These are phyloP conservation scores for Hansenula lynferdii DNA, from an alignment of 1,139 yeast genomes.

Conservation along the genomic window DNA sequence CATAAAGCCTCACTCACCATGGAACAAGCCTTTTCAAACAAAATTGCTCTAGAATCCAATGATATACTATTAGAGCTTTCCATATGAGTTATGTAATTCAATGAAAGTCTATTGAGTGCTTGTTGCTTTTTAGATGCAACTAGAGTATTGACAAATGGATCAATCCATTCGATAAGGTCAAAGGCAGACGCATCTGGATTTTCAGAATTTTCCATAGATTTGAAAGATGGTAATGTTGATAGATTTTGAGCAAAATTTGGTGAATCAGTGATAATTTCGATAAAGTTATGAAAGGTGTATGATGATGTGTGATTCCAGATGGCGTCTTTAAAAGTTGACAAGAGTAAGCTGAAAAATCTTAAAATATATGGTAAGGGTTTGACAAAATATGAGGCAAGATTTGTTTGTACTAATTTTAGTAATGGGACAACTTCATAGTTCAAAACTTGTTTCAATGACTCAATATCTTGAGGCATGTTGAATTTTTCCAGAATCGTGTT, in stretches of 20 bases:
- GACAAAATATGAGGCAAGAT: conserved; percentile 43
- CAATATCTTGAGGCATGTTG: conserved; percentile 40
- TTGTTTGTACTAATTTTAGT: conserved; percentile 42
- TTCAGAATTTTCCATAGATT: conserved; percentile 8
- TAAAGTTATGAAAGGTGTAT: conserved; percentile 43
- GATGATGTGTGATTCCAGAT: conserved; percentile 54
- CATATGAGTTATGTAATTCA: conserved; percentile 30
- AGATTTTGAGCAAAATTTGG: conserved; percentile 26
- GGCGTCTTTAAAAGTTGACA: conserved; percentile 32
- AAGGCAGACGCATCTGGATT: conserved; percentile 20
- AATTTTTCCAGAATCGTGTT: conserved; percentile 36
- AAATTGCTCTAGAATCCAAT: conserved; percentile 14
- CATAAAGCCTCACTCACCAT: conserved; percentile 24
- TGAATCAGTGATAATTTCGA: conserved; percentile 48
- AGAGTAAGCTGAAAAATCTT: conserved; percentile 38
- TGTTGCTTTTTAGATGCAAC: conserved; percentile 31
- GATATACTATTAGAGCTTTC: conserved; percentile 21
- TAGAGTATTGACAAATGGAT: conserved; percentile 31
- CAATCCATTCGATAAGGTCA: conserved; percentile 41
- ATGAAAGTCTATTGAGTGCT: conserved; percentile 36
- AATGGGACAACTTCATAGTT: conserved; percentile 41
- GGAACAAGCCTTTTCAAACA: conserved; percentile 26
- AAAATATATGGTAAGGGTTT: conserved; percentile 53
- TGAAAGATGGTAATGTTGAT: conserved; percentile 16
- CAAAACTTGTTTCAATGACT: conserved; percentile 33